Base-by-base conservation (phyloP, 352 stramenopile genomes). In the Phytophthora pluvialis region DNA sequence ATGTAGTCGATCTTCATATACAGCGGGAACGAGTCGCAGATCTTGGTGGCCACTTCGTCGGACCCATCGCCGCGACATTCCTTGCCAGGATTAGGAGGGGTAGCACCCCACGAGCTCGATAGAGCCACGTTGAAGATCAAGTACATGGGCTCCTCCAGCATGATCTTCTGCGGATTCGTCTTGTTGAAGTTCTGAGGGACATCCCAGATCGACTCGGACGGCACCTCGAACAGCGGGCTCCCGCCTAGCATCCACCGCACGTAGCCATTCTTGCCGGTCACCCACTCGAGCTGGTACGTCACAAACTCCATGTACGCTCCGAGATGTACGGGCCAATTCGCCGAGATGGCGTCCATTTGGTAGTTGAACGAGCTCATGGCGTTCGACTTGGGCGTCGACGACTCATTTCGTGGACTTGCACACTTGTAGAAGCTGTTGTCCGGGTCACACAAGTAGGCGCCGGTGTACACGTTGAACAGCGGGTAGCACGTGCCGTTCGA, bases 1-100 rank as follows among this genome's bases (percentile, higher is more conserved):
- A 97, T 81, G 54, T 86, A 90, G 77, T 97, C 91, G 56, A 97
- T 85, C 43, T 88, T 85, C 58, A 95, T n/a, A 42, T 75, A 84
- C 55, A 86, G 56, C 1, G 77, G 77, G 55, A 86, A 84, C 4
- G 55, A 11, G 28, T 80, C 75, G 49, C 75, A 84, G 42, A 86
- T 82, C 9, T 59, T 62, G 50, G 78, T 82, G 1, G 50, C 16
- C 0, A 9, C 28, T 15, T 36, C 6, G 7, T 81, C 67, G 0
- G 48, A 64, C 25, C 69, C 65, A 44, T 78, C 60, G 0, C 73
- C 65, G 10, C 58, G 46, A 29, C 78, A 81, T n/a, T 64, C 16
- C 10, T 65, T 60, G 3, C 70, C 53, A 3, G 70, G 44, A 21
- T 84, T 86, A 10, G 73, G 78, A 1, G 78, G 78, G 7, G 31